phyloP scores from a whole-genome alignment of 306 rosid genomes.

The Abrus pulchellus region DNA sequence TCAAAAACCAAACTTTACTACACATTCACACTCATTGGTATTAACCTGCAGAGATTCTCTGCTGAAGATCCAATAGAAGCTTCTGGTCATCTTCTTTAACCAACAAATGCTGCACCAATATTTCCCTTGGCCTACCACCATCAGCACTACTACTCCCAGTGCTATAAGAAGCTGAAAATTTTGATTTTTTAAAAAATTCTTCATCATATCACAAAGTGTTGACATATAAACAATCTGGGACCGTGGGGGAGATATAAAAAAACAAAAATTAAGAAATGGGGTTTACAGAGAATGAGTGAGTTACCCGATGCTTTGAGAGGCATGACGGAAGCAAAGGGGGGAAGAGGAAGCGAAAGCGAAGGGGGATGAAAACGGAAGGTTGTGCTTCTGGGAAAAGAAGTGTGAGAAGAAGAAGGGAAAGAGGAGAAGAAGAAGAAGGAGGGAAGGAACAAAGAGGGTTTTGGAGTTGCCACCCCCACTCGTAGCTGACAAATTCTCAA shows the following conservation, averaged over 20 bases:
- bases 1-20: conserved; percentile 17
- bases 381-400: not conserved
- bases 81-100: conserved; percentile 80
- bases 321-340: conserved; percentile 39
- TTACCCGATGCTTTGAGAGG: conserved; percentile 54
- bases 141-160: conserved; percentile 58
- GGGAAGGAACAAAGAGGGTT: conserved; percentile 34
- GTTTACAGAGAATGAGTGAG: not conserved
- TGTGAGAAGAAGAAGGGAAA: not conserved
- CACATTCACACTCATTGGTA: too few relatives aligned
- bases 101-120: conserved; percentile 93
- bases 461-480: conserved; percentile 34
- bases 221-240: not conserved
- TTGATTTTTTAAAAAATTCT: conserved; percentile 14
- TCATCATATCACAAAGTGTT: not conserved
- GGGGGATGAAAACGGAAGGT: conserved; percentile 50
- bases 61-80: conserved; percentile 77
- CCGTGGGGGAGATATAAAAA: not conserved
- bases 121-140: conserved; percentile 62
- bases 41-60: conserved; percentile 70
- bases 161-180: conserved; percentile 70
- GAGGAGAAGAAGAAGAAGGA: conserved; percentile 26
- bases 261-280: conserved; percentile 14
- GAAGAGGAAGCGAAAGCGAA: conserved; percentile 42
- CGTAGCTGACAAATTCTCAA: conserved; percentile 59